Evolutionary conservation across 2,329 filamentous ascomycete genomes (phyloP).

Genomic region (Onygenales sp.): DNA sequence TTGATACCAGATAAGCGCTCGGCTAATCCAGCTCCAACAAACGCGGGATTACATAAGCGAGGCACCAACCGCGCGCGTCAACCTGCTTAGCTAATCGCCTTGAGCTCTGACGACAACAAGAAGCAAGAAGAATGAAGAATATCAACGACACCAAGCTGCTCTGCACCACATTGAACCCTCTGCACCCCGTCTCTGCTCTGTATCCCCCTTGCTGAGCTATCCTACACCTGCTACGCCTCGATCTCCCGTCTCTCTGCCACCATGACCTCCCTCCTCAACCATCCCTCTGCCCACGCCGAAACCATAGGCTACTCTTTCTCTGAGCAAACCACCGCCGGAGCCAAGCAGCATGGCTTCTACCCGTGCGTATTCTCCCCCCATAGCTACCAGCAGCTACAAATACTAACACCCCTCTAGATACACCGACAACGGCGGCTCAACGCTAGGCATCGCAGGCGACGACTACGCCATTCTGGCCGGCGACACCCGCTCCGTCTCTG

Average conservation of each 20-base stretch:
- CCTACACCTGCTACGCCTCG: too few relatives aligned
- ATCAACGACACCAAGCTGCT: too few relatives aligned
- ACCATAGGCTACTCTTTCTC: conserved; percentile 53
- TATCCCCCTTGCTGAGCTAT: background rate
- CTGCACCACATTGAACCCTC: too few relatives aligned
- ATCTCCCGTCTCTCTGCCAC: conserved; percentile 12
- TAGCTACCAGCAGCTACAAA: background rate
- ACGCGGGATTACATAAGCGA: too few relatives aligned
- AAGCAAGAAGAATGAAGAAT: too few relatives aligned
- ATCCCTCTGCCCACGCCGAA: conserved; percentile 40
- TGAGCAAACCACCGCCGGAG: conserved; percentile 37
- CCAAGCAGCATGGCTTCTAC: conserved; percentile 74
- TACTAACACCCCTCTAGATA: conserved; percentile 43
- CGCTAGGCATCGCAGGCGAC: conserved; percentile 83
- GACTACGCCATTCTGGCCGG: conserved; percentile 96
- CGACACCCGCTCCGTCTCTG: conserved; percentile 89
- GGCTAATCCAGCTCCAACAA: too few relatives aligned
- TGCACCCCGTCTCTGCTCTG: background rate
- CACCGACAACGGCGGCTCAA: conserved; percentile 95
- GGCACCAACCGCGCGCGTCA: too few relatives aligned
- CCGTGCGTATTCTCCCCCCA: conserved; percentile 53
- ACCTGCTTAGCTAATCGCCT: too few relatives aligned
- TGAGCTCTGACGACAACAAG: too few relatives aligned
- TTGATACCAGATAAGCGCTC: too few relatives aligned
- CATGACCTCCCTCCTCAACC: conserved; percentile 48